These are phyloP conservation scores for Aspergillus ochraceoroseus DNA, from an alignment of 2,329 filamentous ascomycete genomes.

Conservation along the genomic window DNA sequence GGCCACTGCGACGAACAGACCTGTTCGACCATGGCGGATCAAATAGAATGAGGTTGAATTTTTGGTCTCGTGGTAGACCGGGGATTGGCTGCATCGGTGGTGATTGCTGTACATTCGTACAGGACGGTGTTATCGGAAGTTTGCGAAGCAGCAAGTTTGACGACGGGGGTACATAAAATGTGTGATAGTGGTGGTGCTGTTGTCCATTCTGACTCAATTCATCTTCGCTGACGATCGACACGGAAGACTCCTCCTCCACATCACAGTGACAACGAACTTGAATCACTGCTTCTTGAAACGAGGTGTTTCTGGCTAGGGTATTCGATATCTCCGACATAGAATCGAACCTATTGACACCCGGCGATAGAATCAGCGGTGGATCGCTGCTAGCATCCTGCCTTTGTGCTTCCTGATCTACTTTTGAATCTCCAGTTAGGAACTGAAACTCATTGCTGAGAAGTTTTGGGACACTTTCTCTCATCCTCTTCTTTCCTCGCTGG, in stretches of 20 bases:
- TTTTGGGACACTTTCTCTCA: background rate
- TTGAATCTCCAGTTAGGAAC: background rate
- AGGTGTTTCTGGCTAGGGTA: conserved; percentile 31
- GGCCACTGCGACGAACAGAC: conserved; percentile 51
- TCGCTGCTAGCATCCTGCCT: background rate
- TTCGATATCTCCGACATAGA: conserved; percentile 23
- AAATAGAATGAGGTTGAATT: conserved; percentile 57
- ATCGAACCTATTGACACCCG: conserved; percentile 31
- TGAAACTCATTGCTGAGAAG: background rate
- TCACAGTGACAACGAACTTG: conserved; percentile 7
- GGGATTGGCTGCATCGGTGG: conserved; percentile 23
- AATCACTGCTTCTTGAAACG: conserved; percentile 17
- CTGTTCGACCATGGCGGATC: conserved; percentile 63
- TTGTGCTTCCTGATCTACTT: too few species aligned
- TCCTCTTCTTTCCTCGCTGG: conserved; percentile 11
- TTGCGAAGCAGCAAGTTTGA: conserved; percentile 46
- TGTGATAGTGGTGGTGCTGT: conserved; percentile 18
- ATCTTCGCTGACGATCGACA: too few species aligned
- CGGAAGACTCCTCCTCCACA: too few species aligned
- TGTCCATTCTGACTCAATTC: conserved; percentile 21
- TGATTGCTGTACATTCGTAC: background rate
- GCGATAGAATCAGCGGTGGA: conserved; percentile 34
- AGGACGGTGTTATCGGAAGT: conserved; percentile 26
- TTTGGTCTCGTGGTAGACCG: conserved; percentile 24
- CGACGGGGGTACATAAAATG: conserved; percentile 46